phyloP scores from a whole-genome alignment of 495 filamentous ascomycete genomes.

The Penicillium parvum region DNA sequence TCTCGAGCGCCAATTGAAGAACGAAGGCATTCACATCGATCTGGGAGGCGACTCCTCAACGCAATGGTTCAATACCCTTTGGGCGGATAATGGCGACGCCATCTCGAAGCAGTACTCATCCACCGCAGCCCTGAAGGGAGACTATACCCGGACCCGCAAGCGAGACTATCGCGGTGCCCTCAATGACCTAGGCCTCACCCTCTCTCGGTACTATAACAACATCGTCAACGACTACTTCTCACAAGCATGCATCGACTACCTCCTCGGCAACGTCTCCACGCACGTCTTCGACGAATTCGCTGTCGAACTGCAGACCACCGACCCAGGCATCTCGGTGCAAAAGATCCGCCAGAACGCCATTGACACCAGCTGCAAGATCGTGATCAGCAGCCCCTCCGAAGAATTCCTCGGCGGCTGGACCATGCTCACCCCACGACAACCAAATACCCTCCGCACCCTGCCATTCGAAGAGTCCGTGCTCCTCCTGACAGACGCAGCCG shows the following conservation, averaged over 20 bases:
- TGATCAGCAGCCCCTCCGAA: constrained; percentile 75
- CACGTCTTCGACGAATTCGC: constrained; percentile 90
- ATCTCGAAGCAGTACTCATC: constrained; percentile 69
- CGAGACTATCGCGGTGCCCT: constrained; percentile 87
- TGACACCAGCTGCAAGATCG: constrained; percentile 76
- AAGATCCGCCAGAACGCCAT: constrained; percentile 85
- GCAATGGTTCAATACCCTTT: constrained; percentile 88
- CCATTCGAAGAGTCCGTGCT: constrained; percentile 83
- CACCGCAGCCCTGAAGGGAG: constrained; percentile 89
- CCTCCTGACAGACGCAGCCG: constrained; percentile 74
- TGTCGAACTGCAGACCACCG: constrained; percentile 76
- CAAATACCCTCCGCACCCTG: constrained; percentile 57
- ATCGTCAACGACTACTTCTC: constrained; percentile 96
- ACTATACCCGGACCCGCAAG: constrained; percentile 87
- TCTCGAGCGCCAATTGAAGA: constrained; percentile 68
- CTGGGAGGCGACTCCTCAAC: constrained; percentile 66
- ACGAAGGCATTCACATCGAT: constrained; percentile 68
- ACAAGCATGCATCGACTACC: constrained; percentile 88
- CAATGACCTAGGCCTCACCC: constrained; percentile 85
- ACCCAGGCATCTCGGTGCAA: constrained; percentile 79
- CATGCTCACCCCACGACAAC: constrained; percentile 62
- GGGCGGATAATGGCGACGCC: constrained; percentile 85
- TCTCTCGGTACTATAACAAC: constrained; percentile 65
- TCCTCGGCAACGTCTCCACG: constrained; percentile 81
- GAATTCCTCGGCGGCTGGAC: constrained; percentile 85